Conservation (phyloP, 1,139 yeast species). For the Lodderomyces parapsilosis region DNA sequence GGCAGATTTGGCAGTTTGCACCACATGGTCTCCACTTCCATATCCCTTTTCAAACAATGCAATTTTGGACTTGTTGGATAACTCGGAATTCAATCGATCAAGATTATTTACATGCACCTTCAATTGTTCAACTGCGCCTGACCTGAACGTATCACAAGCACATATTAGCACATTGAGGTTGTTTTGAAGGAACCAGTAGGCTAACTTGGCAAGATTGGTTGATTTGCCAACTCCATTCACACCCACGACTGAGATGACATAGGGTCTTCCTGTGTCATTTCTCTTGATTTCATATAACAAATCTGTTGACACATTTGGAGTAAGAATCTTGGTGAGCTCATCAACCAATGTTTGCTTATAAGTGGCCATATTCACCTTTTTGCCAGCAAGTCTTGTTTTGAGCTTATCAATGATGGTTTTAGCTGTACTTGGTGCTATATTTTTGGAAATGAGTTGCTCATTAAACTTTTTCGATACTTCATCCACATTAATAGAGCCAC, state of each 20-base stretch:
- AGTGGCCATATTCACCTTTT: constrained; percentile 27
- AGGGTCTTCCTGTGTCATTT: constrained; percentile 52
- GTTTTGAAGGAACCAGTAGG: constrained; percentile 93
- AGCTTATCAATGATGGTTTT: constrained; percentile 37
- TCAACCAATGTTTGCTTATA: constrained; percentile 64
- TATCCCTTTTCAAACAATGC: constrained; percentile 93
- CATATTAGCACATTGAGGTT: constrained; percentile 84
- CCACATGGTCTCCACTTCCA: constrained; percentile 92
- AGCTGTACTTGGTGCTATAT: constrained; percentile 45
- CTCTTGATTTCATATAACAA: constrained; percentile 75
- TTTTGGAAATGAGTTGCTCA: constrained; percentile 44
- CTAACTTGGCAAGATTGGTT: constrained; percentile 89
- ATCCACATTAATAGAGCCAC: constrained; percentile 35
- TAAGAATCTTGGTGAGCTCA: constrained; percentile 76
- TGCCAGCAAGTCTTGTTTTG: constrained; percentile 28
- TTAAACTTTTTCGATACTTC: constrained; percentile 43
- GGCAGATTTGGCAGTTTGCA: constrained; percentile 93
- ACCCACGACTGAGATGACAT: constrained; percentile 94
- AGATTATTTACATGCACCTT: constrained; percentile 90
- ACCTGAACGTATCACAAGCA: constrained; percentile 96
- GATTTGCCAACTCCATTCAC: constrained; percentile 98
- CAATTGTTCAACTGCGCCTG: constrained; percentile 97
- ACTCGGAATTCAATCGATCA: constrained; percentile 44
- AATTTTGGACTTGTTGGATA: constrained; percentile 48
- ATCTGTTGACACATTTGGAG: constrained; percentile 92